phyloP scores from a whole-genome alignment of 768 basidiomycete genomes.

The Favolaschia claudopus region DNA sequence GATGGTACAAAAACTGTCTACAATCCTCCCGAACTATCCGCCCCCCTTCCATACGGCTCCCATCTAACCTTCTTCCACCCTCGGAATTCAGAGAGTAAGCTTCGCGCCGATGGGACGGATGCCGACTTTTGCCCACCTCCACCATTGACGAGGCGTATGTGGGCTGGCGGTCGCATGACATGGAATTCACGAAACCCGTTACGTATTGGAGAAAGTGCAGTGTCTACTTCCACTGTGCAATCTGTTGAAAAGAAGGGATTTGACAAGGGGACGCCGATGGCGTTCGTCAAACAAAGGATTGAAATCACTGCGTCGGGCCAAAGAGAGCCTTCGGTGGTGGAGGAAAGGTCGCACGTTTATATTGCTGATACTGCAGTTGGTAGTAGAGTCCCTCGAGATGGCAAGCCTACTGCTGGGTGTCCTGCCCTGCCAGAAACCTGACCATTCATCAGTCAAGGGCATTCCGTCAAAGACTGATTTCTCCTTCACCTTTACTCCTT shows the following conservation, averaged over 20 bases:
- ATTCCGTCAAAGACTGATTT: conserved; percentile 61
- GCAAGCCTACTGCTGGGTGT: conserved; percentile 37
- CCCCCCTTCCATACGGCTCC: conserved; percentile 65
- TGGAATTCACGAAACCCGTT: conserved; percentile 63
- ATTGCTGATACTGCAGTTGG: conserved; percentile 39
- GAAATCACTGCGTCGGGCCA: conserved; percentile 54
- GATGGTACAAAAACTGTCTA: conserved; percentile 61
- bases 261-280: conserved; percentile 67
- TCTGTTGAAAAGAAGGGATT: conserved; percentile 71
- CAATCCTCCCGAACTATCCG: conserved; percentile 48
- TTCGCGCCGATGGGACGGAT: conserved; percentile 76
- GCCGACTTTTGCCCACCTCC: conserved; percentile 73
- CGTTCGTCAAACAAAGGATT: conserved; percentile 76
- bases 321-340: conserved; percentile 56
- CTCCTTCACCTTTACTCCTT: conserved; percentile 71
- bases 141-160: conserved; percentile 82
- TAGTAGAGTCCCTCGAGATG: conserved; percentile 48
- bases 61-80: conserved; percentile 81
- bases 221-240: conserved; percentile 53
- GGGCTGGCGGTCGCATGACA: conserved; percentile 74
- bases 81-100: conserved; percentile 58
- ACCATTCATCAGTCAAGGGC: conserved; percentile 50
- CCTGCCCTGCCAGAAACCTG: background rate
- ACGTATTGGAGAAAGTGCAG: conserved; percentile 59
- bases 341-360: conserved; percentile 78